phyloP scores from a whole-genome alignment of 2,329 filamentous ascomycete species.

The Diaporthe nobilis region DNA sequence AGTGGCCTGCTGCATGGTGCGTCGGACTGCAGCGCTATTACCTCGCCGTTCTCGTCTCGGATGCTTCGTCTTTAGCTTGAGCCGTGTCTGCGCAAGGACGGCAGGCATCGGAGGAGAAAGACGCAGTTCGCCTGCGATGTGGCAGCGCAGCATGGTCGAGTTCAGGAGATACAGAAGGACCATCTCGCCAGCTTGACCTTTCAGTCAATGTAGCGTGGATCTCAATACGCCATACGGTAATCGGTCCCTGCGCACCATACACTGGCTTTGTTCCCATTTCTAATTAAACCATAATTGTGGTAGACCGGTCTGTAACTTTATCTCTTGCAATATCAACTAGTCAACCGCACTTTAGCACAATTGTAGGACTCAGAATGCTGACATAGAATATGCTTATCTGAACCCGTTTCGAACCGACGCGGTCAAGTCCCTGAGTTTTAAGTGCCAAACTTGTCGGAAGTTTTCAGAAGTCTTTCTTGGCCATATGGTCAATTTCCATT shows the following conservation, averaged over 20 bases:
- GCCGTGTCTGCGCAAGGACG: too few relatives aligned
- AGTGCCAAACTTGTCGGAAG: too few relatives aligned
- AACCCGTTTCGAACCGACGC: too few relatives aligned
- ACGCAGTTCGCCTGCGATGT: neutral
- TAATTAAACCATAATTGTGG: too few relatives aligned
- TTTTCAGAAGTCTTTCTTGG: too few relatives aligned
- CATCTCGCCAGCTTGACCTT: neutral
- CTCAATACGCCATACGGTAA: neutral
- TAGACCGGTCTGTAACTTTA: neutral
- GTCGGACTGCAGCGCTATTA: neutral
- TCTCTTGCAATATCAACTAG: neutral
- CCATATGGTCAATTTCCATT: too few relatives aligned
- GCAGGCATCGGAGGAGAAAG: too few relatives aligned
- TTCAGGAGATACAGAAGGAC: neutral
- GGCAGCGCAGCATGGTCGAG: neutral
- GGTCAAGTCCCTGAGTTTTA: fast-evolving
- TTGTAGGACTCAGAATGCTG: neutral
- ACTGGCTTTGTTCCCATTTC: neutral
- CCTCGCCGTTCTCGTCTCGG: neutral
- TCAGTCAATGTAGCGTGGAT: neutral
- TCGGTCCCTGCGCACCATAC: neutral
- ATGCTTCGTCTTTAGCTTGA: neutral
- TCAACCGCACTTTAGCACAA: neutral
- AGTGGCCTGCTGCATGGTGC: neutral
- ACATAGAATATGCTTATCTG: neutral